Base-by-base conservation (phyloP, 208 protist genomes). In the Lotmaria passim region DNA sequence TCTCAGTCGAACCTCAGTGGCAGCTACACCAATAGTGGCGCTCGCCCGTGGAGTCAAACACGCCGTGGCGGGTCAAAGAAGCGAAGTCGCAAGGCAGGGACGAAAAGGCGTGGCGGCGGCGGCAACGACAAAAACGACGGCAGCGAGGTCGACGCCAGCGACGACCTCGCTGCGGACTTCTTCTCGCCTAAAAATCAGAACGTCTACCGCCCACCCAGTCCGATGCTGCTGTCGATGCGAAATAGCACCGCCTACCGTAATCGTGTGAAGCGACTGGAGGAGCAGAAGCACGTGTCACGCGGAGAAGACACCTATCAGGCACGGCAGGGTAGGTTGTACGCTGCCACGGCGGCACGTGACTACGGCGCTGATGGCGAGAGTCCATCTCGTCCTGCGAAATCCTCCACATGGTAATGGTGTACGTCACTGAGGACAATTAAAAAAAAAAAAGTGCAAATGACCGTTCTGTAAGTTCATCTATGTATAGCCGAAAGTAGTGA, bases 181-280 rank as follows among this genome's bases (percentile, higher is more conserved):
- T 82, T 85, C 48, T 51, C 72, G 1, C 33, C 69, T 1, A 69
- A 76, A 51, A 75, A 78, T 11, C 73, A 83, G 21, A 83, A 80
- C 19, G 83, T 75, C 14, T 95, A 91, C 79, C 78, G 80, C 23
- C 87, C 90, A 3, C 90, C 90, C 12, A 91, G 86, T 34, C 90
- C 90, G 50, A 90, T 95, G 85, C 89, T 95, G 73, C 72, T 95
- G 48, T 95, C 87, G 14, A 84, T 93, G 67, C 90, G 90, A 58
- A 89, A 90, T 75, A 89, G 70, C 51, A 83, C 86, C n/a, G 81
- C 78, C 4, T 55, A 77, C 44, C 56, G 58, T 30, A 75, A 69
- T 34, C 66, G 64, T 7, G 47, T 72, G 39, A 78, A 78, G 66
- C 64, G 61, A n/a, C 70, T 75, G 5, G 70, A 75, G 44, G 61